Evolutionary conservation across 768 basidiomycete species (phyloP).

Genomic region (Mycena capillaripes): DNA sequence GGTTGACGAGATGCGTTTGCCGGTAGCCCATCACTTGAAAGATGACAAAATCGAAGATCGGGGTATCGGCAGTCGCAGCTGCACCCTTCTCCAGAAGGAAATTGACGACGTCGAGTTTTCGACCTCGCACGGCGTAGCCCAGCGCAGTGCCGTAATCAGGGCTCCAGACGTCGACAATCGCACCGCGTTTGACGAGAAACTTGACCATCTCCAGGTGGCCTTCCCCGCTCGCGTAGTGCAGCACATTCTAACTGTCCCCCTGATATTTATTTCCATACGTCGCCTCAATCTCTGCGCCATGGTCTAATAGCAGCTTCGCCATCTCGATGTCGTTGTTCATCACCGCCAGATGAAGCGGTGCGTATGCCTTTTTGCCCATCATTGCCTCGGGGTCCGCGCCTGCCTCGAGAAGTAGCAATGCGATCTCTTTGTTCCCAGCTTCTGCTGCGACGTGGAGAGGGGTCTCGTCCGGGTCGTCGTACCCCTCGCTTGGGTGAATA

Average conservation of each 20-base stretch:
- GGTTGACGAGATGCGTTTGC: background rate
- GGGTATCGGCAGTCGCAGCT: background rate
- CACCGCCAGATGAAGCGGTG: conserved; percentile 20
- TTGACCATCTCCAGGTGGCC: conserved; percentile 11
- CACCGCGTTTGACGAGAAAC: conserved; percentile 22
- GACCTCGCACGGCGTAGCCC: background rate
- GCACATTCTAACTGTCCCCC: background rate
- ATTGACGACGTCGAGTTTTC: background rate
- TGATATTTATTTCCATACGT: too few relatives aligned
- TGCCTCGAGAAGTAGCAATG: conserved; percentile 6
- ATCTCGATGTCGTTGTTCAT: background rate
- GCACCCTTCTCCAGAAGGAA: conserved; percentile 14
- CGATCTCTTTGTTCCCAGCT: conserved; percentile 1
- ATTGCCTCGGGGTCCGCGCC: conserved; percentile 5
- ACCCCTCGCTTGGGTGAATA: background rate
- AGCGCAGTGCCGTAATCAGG: conserved; percentile 1
- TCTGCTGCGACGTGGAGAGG: conserved; percentile 19
- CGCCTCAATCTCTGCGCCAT: conserved; percentile 11
- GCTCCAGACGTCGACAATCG: background rate
- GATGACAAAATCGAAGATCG: background rate
- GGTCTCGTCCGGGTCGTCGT: background rate
- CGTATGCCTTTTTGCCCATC: background rate
- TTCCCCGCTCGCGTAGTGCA: background rate
- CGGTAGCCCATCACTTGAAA: too few relatives aligned
- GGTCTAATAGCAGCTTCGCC: conserved; percentile 13